Base-by-base conservation (phyloP, 441 rosid genomes). In the Breynia disticha region DNA sequence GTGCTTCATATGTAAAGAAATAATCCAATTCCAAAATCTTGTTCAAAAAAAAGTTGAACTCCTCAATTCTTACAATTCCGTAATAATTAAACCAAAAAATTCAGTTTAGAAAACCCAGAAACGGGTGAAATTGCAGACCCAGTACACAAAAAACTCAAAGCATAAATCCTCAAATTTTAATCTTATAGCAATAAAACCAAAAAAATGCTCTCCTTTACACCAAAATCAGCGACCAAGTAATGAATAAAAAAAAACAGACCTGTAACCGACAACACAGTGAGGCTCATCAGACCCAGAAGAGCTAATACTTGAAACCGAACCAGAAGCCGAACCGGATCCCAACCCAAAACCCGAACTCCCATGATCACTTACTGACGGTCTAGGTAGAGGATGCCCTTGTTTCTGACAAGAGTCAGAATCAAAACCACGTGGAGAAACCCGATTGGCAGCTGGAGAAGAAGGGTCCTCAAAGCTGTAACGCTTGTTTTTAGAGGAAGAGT, bases 251-350 rank as follows among this genome's bases (percentile, higher is more conserved):
- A 16, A 48, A 18, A 54, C 74, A 55, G 48, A 84, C 97, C 96
- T 85, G 71, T 39, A 59, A 52, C 57, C 68, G 50, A 55, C 65
- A 64, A 56, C 47, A 57, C 35, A 71, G 51, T 73, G 87, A 76
- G 85, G 96, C 8, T 85, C 96, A 11, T 48, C 69, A 19, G 80
- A 85, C 49, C 87, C 93, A 8, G 87, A 82, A 1, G 98, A 90
- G 77, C 96, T 83, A 32, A 81, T 75, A 70, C 96, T 87, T 0
- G 88, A 87, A 48, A 72, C 76, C 19, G 95, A 82, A 45, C 56
- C 77, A 19, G 65, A 66, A 44, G 57, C 56, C 21, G 86, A 80
- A 55, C 81, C 93, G 54, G 76, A 79, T 62, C 74, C 83, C 52
- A 69, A 63, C 22, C 78, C 83, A 43, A 50, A 7, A 37, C 58